Evolutionary conservation across 192 early-diverging fungal genomes (phyloP).

Genomic region (Backusella morwellensis): DNA sequence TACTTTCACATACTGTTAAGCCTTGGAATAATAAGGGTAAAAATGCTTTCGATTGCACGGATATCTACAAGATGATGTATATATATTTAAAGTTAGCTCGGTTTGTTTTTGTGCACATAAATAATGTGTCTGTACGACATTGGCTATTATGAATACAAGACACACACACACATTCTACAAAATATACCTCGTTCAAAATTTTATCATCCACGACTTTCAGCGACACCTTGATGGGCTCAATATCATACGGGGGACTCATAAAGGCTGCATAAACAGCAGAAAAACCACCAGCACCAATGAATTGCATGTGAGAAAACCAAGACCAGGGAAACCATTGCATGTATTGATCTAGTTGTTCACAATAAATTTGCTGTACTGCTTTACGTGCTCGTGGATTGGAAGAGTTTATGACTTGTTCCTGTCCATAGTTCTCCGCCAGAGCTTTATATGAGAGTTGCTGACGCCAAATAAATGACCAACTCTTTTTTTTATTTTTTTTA

Average conservation of each 20-base stretch:
- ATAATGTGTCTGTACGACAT: background rate
- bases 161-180: background rate
- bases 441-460: conserved; percentile 28
- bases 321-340: conserved; percentile 39
- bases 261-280: conserved; percentile 37
- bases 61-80: conserved; percentile 16
- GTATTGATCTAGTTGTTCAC: conserved; percentile 25
- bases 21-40: conserved; percentile 32
- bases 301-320: conserved; percentile 36
- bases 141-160: background rate
- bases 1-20: conserved; percentile 34
- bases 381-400: conserved; percentile 21
- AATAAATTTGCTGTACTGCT: conserved; percentile 24
- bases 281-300: conserved; percentile 37
- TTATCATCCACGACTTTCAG: conserved; percentile 36
- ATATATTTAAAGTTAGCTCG: background rate
- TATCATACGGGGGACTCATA: conserved; percentile 31
- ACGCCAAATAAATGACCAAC: conserved; percentile 28
- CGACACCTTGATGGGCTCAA: conserved; percentile 24
- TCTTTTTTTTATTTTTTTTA: conserved; percentile 22
- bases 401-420: conserved; percentile 21
- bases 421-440: conserved; percentile 18
- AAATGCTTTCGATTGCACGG: conserved; percentile 32
- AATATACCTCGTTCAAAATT: conserved; percentile 35
- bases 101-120: background rate